Conservation (phyloP, 192 early-diverging fungal species). For the Coemansia sp. region DNA sequence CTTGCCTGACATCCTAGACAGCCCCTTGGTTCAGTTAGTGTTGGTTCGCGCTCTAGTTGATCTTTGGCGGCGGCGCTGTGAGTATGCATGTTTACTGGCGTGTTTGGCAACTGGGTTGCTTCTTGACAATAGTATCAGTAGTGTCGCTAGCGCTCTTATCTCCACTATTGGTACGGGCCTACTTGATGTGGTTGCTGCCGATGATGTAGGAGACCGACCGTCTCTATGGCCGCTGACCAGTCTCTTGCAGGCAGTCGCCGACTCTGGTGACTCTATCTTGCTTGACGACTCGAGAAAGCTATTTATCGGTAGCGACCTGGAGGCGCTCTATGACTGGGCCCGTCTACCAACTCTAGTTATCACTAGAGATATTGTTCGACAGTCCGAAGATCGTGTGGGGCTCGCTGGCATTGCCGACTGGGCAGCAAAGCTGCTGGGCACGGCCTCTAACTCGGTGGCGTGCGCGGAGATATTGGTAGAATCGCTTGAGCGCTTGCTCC, state of each 20-base stretch:
- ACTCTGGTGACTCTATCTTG: background rate
- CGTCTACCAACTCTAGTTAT: background rate
- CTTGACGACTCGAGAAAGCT: conserved; percentile 2
- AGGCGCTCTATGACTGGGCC: conserved; percentile 25
- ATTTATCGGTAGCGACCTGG: conserved; percentile 24
- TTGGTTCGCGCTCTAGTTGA: conserved; percentile 16
- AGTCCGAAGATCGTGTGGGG: conserved; percentile 19
- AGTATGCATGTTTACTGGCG: conserved; percentile 10
- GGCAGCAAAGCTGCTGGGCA: conserved; percentile 10
- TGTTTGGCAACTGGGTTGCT: conserved; percentile 15
- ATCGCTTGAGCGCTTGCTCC: conserved; percentile 27
- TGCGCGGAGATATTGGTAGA: conserved; percentile 35
- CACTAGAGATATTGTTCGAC: conserved; percentile 10
- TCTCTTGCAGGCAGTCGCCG: background rate
- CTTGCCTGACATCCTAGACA: conserved; percentile 13
- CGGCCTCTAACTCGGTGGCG: background rate
- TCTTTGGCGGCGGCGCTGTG: conserved; percentile 19
- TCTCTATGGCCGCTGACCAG: background rate
- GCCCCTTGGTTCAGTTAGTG: conserved; percentile 25
- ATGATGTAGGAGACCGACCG: background rate
- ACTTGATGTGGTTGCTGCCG: background rate
- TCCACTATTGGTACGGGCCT: background rate
- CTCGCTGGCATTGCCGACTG: conserved; percentile 23
- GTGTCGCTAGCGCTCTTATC: background rate
- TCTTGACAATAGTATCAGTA: conserved; percentile 12